Percentiles rank a stretch among this genome's conserved stretches.
These are phyloP conservation scores for Carex cristatella DNA, from an alignment of 176 grass and related monocot species.

Conservation along the genomic window DNA sequence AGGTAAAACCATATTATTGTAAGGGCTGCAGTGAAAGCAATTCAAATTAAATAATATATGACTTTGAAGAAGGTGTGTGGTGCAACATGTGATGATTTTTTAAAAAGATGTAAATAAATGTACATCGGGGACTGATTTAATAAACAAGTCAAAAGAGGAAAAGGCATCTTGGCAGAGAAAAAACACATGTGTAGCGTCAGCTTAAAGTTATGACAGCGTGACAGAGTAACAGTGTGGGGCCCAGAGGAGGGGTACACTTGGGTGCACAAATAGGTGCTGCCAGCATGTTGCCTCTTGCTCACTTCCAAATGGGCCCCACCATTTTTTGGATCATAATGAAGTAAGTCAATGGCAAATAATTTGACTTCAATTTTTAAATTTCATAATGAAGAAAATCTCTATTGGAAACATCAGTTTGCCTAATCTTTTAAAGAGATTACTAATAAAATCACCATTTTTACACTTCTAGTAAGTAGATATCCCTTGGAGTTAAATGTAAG, in stretches of 20 bases:
- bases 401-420: not conserved
- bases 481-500: not conserved
- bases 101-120: not conserved
- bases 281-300: not conserved
- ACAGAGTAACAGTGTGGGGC: not conserved
- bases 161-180: not conserved
- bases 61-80: not conserved
- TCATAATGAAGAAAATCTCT: not conserved
- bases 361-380: not conserved
- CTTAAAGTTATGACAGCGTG: not conserved
- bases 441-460: not conserved
- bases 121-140: not conserved
- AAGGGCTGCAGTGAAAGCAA: not conserved
- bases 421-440: not conserved
- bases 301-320: not conserved
- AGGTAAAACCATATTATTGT: not conserved
- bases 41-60: not conserved
- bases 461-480: not conserved
- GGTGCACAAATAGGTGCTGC: not conserved
- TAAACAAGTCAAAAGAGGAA: constrained; percentile 1
- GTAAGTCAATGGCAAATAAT: not conserved
- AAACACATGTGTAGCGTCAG: constrained; percentile 9
- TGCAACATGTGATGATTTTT: not conserved
- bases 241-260: not conserved
- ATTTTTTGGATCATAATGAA: not conserved